Evolutionary conservation across 371 early-diverging fungal species (phyloP), one percentile per base, ranked within the genome.

Genomic region (Mucor lusitanicus): DNA sequence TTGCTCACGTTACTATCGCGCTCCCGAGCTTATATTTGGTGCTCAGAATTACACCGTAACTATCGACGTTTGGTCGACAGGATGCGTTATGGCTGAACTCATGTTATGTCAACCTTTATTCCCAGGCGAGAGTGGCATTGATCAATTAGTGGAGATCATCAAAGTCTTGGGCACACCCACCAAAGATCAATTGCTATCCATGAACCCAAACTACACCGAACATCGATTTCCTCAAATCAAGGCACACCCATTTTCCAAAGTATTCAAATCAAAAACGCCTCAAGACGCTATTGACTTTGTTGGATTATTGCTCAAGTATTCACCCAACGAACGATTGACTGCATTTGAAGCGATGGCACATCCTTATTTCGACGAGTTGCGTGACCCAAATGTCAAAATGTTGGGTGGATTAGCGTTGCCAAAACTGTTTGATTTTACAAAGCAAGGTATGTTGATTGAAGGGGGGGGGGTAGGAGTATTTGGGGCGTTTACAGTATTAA

Each of bases 141-240:
- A 99, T 80, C 99, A 99, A 83, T 85, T 99, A 54, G 98, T 99
- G 27, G 99, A 99, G 79, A 99, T 99, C 74, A 99, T 99, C 84
- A 98, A 98, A 83, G 94, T 98, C 4, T 88, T 99, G 35, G 99
- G 99, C 39, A 99, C 99, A n/a, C 99, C 99, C 7, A 90, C 95
- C n/a, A 91, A 92, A 69, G 95, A 96, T 58, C 96, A 98, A 77
- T 94, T 98, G 71, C 87, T 91, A 69, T 87, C 92, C 28, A 97
- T 98, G 97, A 98, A 99, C 81, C 93, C 94, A 37, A 94, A 93
- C 83, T 97, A 98, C 79, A 93, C 93, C 66, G 98, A 98, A 70
- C 97, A 97, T 87, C 95, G 95, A 69, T 99, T 99, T 79, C 98
- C 99, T 67, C 95, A 94, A 76, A 97, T 99, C 74, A 96, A 94